A percentile compares a stretch with the other conserved stretches of the same genome.
Evolutionary conservation across 352 stramenopile genomes (phyloP).

Genomic region (Pythium guiyangense): DNA sequence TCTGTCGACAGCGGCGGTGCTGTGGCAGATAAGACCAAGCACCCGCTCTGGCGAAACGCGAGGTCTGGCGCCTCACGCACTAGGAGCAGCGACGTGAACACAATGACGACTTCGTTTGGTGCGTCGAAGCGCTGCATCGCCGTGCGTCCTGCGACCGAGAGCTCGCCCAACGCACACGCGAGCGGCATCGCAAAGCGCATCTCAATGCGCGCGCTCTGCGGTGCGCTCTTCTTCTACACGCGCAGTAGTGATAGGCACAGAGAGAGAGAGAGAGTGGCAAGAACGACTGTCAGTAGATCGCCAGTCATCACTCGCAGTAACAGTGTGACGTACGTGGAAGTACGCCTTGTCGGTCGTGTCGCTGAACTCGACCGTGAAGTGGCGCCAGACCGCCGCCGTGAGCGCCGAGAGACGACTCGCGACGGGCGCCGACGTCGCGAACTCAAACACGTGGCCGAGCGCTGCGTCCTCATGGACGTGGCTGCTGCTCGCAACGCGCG

Average conservation of each 20-base stretch:
- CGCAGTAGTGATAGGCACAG: no score
- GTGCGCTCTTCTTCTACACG: not conserved
- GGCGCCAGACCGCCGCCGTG: not conserved
- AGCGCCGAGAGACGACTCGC: no score
- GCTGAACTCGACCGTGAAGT: not conserved
- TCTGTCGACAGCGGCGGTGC: no score
- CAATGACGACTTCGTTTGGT: not conserved
- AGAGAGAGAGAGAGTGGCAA: not conserved
- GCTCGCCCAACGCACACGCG: not conserved
- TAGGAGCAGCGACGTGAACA: conserved; percentile 1
- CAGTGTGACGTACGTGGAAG: not conserved
- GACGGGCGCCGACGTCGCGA: no score
- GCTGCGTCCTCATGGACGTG: no score
- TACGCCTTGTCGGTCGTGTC: not conserved
- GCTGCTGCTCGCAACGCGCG: no score
- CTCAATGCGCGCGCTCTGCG: not conserved
- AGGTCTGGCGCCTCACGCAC: not conserved
- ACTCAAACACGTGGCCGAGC: no score
- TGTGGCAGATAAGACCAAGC: not conserved
- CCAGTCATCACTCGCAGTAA: no score
- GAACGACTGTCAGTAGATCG: not conserved
- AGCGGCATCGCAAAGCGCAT: not conserved
- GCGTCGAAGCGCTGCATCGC: not conserved
- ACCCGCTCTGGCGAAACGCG: conserved; percentile 5
- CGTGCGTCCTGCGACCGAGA: not conserved